These are phyloP conservation scores for Hypoxylon sp. DNA, from an alignment of 2,329 filamentous ascomycete genomes.

Conservation along the genomic window DNA sequence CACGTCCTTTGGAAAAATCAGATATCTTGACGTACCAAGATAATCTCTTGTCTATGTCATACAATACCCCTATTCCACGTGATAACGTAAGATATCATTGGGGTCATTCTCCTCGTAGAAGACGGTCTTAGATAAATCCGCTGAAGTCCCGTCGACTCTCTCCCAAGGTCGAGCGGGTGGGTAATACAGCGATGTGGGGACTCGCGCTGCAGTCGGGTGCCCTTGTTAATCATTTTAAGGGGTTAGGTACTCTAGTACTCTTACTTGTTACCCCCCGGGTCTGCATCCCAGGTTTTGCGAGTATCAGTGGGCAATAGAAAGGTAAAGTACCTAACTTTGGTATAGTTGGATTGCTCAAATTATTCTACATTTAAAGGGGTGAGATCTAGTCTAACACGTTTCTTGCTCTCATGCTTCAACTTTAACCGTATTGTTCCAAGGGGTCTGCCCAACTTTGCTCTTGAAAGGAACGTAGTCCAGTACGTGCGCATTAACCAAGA, in stretches of 20 bases:
- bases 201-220: constrained; percentile 59
- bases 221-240: constrained; percentile 59
- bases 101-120: no score
- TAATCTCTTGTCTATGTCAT: background rate
- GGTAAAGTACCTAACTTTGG: no score
- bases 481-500: constrained; percentile 24
- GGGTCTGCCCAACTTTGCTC: constrained; percentile 26
- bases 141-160: no score
- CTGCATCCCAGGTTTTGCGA: background rate
- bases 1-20: background rate
- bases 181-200: constrained; percentile 56
- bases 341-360: background rate
- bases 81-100: no score
- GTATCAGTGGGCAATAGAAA: no score
- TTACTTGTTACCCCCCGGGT: background rate
- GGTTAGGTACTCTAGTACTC: constrained; percentile 48
- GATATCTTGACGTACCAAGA: background rate
- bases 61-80: no score
- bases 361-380: constrained; percentile 3
- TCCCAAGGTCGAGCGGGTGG: constrained; percentile 55
- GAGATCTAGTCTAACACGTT: background rate
- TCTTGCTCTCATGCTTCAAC: constrained; percentile 3
- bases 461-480: constrained; percentile 44
- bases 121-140: no score
- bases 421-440: constrained; percentile 27